These are phyloP conservation scores for Xerocomus spinulosus DNA, from an alignment of 768 basidiomycete species.

Conservation along the genomic window DNA sequence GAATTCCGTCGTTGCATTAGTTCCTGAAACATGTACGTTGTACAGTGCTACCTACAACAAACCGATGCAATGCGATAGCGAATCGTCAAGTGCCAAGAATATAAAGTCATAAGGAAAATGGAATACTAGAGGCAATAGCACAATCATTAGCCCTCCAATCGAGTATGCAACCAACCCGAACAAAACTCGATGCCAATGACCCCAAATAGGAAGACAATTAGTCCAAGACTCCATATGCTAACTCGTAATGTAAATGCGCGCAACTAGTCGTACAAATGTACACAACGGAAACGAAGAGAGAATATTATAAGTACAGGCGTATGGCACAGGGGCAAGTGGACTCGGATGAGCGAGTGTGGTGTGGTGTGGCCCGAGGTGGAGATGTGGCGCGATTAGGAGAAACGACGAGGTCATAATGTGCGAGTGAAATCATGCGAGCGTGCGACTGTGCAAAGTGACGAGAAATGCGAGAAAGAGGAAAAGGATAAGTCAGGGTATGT, in stretches of 20 bases:
- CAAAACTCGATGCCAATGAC: conserved; percentile 27
- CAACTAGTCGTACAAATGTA: conserved; percentile 33
- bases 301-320: conserved; percentile 33
- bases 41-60: conserved; percentile 31
- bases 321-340: conserved; percentile 27
- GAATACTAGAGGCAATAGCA: conserved; percentile 18
- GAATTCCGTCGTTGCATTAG: neutral
- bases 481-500: conserved; percentile 36
- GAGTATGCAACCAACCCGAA: conserved; percentile 28
- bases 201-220: conserved; percentile 28
- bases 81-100: conserved; percentile 29
- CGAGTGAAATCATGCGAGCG: conserved; percentile 22
- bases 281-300: conserved; percentile 18
- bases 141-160: conserved; percentile 31
- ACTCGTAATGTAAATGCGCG: conserved; percentile 34
- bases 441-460: conserved; percentile 22
- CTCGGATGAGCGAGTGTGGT: conserved; percentile 7
- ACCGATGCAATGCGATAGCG: conserved; percentile 27
- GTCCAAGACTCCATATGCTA: conserved; percentile 32
- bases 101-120: conserved; percentile 23
- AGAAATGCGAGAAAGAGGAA: conserved; percentile 16
- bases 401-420: conserved; percentile 30
- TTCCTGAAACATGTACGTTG: conserved; percentile 12
- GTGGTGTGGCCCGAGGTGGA: conserved; percentile 11
- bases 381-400: conserved; percentile 30